Base-by-base conservation (phyloP, 495 filamentous ascomycete species). In the Hypoxylon crocopeplum region DNA sequence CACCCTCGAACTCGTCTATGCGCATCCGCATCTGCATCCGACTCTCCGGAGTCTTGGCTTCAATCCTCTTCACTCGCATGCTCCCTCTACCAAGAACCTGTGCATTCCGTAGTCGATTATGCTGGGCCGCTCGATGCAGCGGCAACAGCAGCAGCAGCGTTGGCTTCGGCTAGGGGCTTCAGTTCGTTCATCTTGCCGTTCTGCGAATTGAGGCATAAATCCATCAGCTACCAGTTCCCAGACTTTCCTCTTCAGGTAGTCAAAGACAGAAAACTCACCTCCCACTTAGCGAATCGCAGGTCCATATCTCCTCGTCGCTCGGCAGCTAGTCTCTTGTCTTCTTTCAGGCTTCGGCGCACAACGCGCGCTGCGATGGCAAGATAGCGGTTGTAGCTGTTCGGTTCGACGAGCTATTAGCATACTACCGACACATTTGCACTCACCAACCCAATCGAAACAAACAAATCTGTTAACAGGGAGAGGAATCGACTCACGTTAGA, bases 121-220 rank as follows among this genome's bases (percentile, higher is more conserved):
- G 69, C 34, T 5, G 58, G 53, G 19, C 61, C 56, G 13, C 67
- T 52, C 21, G 69, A 66, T 34, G 69, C 67, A 56, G 66, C 66
- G 68, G 85, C 79, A 46, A 78, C 82, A 65, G 84, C 75, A 15
- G 86, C 80, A 40, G 78, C 79, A 56, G 82, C 80, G 73, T 94
- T 93, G 73, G 86, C 91, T 24, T 84, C 76, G 55, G 83, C 86
- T 49, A 97, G 74, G 68, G 78, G 85, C 80, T 88, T 89, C 70
- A 81, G 73, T 19, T 97, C 93, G 76, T 92, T 88, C 80, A 96
- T 92, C 84, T 97, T 98, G 80, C 94, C 95, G 79, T 90, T 89
- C 94, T 98, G 72, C 76, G 56, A 52, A 51, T 55, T 62, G 48
- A 47, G 55, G 48, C 22, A 65, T 53, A 59, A 66, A 56, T 17